A percentile compares a stretch with the other conserved stretches of the same genome.
Evolutionary conservation across 108 stramenopile species (phyloP).

Genomic region (Nannochloropsis gaditana): DNA sequence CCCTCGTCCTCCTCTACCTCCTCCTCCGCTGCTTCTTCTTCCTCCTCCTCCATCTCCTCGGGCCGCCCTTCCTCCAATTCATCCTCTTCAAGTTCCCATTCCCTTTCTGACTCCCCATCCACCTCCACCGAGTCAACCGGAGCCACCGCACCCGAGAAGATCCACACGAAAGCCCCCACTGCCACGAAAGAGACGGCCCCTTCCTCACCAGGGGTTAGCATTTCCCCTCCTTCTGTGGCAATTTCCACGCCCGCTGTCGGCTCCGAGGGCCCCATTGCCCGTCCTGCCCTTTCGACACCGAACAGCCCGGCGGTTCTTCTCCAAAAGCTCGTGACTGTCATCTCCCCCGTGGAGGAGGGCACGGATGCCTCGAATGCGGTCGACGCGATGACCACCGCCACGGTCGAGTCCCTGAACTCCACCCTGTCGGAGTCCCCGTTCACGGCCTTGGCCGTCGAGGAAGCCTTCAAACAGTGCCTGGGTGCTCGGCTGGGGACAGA

Average conservation of each 20-base stretch:
- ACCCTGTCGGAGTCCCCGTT: background rate
- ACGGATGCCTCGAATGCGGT: background rate
- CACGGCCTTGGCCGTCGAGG: background rate
- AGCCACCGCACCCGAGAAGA: background rate
- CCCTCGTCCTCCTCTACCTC: too few relatives aligned
- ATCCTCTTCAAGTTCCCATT: too few relatives aligned
- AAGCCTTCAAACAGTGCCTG: background rate
- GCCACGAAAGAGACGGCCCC: background rate
- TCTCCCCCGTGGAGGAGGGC: background rate
- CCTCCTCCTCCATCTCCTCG: too few relatives aligned
- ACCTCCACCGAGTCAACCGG: background rate
- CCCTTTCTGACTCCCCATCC: background rate
- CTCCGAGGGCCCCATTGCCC: background rate
- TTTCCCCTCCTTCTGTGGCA: background rate
- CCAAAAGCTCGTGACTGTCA: constrained; percentile 17
- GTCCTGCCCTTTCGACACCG: background rate
- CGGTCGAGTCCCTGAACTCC: background rate
- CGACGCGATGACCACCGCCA: background rate
- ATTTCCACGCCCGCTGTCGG: background rate
- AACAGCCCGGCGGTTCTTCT: background rate
- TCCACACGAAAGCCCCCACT: background rate
- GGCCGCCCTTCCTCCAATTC: too few relatives aligned
- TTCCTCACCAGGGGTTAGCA: background rate
- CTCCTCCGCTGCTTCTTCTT: too few relatives aligned
- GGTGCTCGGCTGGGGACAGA: constrained; percentile 6